Base-by-base conservation (phyloP, 768 basidiomycete species). In the Calocybe cyanea region DNA sequence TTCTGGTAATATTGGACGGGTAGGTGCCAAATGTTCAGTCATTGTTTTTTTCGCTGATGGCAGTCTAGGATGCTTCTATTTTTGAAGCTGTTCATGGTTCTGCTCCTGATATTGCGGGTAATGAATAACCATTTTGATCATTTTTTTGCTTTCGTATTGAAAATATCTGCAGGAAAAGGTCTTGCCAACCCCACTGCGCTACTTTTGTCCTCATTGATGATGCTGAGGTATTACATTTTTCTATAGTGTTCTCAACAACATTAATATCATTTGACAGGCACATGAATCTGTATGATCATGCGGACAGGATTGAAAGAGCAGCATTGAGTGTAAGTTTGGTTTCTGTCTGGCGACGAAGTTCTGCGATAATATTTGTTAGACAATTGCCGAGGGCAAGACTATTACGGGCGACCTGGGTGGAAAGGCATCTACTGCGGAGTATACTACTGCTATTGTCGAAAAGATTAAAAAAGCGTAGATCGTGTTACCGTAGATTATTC, bases 1-100 rank as follows among this genome's bases (percentile, higher is more conserved):
- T 23, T 97, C 95, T 41, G 94, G 94, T 20, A 97, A 97, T 71
- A 97, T 97, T 63, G 94, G 94, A 56, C 83, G 87, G 56, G 90
- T 90, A 71, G 53, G 84, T 62, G 18, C 32, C 38, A 23, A 20
- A 25, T 24, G 9, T 35, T 35, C 30, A 18, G 44, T 49, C 30
- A 39, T 24, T 24, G 20, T 13, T 19, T 33, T 18, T 41, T 35
- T 41, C 52, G 25, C 28, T 24, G 20, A 17, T 5, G 31, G 3
- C 57, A 25, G 17, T 35, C 31, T 48, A 92, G 87, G 93, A 97
- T 66, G 96, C 96, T 28, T 97, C 94, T 45, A 99, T 99, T 66
- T 99, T 98, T 57, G 96, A 99, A 72, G 96, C 96, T 51, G 96
- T 99, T 9, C 96, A 99, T 69, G 96, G 96, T 46, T 97, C 94